Percentiles rank a stretch among this genome's conserved stretches.
These are phyloP conservation scores for Umbelopsis ramanniana DNA, from an alignment of 192 early-diverging fungal species.

Conservation along the genomic window DNA sequence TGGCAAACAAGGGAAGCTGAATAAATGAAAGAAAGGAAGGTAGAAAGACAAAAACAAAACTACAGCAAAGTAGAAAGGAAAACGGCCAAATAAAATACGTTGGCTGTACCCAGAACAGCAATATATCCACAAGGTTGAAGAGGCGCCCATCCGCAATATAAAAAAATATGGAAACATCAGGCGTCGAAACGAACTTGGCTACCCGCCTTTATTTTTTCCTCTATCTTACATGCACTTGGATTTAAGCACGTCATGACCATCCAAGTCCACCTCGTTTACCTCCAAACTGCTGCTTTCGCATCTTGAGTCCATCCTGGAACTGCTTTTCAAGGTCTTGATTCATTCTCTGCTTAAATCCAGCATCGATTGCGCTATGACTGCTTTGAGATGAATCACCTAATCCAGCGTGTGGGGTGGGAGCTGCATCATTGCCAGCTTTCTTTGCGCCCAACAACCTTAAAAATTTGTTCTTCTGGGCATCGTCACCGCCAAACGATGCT, in stretches of 20 bases:
- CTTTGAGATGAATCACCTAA: too few relatives aligned
- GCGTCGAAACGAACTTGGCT: neutral
- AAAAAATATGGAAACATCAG: neutral
- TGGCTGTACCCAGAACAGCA: neutral
- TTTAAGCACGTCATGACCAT: conserved; percentile 18
- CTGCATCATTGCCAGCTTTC: conserved; percentile 34
- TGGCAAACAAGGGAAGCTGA: neutral
- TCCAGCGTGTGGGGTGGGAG: too few relatives aligned
- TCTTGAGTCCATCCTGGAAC: conserved; percentile 59
- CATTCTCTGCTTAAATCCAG: conserved; percentile 51
- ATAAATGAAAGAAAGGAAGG: neutral
- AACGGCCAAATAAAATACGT: neutral
- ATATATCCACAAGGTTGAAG: conserved; percentile 21
- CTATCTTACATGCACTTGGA: neutral
- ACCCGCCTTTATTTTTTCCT: neutral
- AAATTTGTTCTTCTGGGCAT: conserved; percentile 64
- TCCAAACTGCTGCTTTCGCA: conserved; percentile 54
- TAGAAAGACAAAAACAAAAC: neutral
- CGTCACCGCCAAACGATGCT: conserved; percentile 59
- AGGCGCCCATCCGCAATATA: conserved; percentile 1
- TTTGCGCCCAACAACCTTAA: conserved; percentile 65
- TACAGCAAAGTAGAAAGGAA: neutral
- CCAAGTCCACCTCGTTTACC: conserved; percentile 56
- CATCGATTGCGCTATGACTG: conserved; percentile 52
- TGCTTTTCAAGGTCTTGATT: conserved; percentile 61